phyloP scores from a whole-genome alignment of 306 rosid species.

The Quercus alba region DNA sequence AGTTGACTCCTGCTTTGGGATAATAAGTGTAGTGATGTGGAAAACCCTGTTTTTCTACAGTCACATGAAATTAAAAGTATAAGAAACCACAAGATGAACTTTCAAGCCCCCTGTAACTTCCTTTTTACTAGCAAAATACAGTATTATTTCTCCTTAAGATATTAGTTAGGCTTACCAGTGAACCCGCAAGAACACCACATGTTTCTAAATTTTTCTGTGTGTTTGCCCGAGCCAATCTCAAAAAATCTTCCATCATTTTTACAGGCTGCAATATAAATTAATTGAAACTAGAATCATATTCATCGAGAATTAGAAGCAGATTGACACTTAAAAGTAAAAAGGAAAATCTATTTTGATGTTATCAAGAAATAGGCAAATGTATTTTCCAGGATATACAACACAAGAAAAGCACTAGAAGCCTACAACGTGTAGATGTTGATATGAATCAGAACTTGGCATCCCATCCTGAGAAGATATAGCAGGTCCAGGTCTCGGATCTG shows the following conservation, averaged over 20 bases:
- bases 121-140: slow-evolving; percentile 16
- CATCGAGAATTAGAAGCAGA: slow-evolving; percentile 3
- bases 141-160: slow-evolving; percentile 2
- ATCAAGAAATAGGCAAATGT: slow-evolving; percentile 4
- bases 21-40: slow-evolving; percentile 84
- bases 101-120: not conserved
- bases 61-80: slow-evolving; percentile 29
- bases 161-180: slow-evolving; percentile 62
- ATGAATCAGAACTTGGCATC: slow-evolving; percentile 45
- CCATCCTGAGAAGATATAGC: slow-evolving; percentile 63
- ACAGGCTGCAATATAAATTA: slow-evolving; percentile 63
- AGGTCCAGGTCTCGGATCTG: slow-evolving; percentile 97
- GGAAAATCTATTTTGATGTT: slow-evolving; percentile 14
- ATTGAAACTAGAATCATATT: slow-evolving; percentile 17
- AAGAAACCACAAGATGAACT: slow-evolving; percentile 29
- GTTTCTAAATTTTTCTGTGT: slow-evolving; percentile 86
- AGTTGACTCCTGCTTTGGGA: slow-evolving; percentile 98
- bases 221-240: slow-evolving; percentile 81
- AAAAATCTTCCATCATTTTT: slow-evolving; percentile 88
- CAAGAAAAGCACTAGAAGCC: slow-evolving; percentile 21
- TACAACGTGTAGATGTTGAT: slow-evolving; percentile 85
- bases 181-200: slow-evolving; percentile 94
- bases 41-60: slow-evolving; percentile 94
- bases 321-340: slow-evolving; percentile 14
- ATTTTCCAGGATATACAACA: not conserved